These are phyloP conservation scores for Pelargonium citronellum DNA, from an alignment of 441 rosid species.

Conservation along the genomic window DNA sequence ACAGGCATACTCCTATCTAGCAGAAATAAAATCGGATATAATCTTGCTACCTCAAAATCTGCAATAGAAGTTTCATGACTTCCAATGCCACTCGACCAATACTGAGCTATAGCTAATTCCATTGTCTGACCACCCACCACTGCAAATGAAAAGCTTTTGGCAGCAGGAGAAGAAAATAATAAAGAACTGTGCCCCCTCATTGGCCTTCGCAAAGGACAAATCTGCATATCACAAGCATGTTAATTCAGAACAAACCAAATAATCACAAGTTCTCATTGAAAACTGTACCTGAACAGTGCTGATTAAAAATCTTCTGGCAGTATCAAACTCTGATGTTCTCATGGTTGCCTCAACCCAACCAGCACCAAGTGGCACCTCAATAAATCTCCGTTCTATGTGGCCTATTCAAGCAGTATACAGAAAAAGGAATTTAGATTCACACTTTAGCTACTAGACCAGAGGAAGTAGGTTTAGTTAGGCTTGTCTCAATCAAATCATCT, in stretches of 20 bases:
- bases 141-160: slow-evolving; percentile 72
- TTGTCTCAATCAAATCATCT: slow-evolving; percentile 4
- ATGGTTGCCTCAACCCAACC: slow-evolving; percentile 96
- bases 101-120: slow-evolving; percentile 94
- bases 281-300: slow-evolving; percentile 79
- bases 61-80: slow-evolving; percentile 72
- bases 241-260: slow-evolving; percentile 26
- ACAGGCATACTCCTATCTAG: slow-evolving; percentile 4
- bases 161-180: slow-evolving; percentile 71
- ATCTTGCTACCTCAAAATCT: slow-evolving; percentile 78
- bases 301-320: slow-evolving; percentile 69
- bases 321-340: slow-evolving; percentile 81
- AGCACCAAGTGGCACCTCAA: slow-evolving; percentile 87
- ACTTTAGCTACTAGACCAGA: slow-evolving; percentile 2
- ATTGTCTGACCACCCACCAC: slow-evolving; percentile 86
- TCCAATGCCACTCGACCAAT: slow-evolving; percentile 98
- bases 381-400: slow-evolving; percentile 79
- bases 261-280: slow-evolving; percentile 18
- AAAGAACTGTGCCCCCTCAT: slow-evolving; percentile 77
- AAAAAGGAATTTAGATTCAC: slow-evolving; percentile 14
- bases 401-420: slow-evolving; percentile 41
- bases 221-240: slow-evolving; percentile 46
- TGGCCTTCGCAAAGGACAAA: slow-evolving; percentile 89
- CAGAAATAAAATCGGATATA: slow-evolving; percentile 2
- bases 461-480: neutral